A percentile compares a stretch with the other conserved stretches of the same genome.
These are phyloP conservation scores for Dryas alaskensis DNA, from an alignment of 306 rosid species.

Conservation along the genomic window DNA sequence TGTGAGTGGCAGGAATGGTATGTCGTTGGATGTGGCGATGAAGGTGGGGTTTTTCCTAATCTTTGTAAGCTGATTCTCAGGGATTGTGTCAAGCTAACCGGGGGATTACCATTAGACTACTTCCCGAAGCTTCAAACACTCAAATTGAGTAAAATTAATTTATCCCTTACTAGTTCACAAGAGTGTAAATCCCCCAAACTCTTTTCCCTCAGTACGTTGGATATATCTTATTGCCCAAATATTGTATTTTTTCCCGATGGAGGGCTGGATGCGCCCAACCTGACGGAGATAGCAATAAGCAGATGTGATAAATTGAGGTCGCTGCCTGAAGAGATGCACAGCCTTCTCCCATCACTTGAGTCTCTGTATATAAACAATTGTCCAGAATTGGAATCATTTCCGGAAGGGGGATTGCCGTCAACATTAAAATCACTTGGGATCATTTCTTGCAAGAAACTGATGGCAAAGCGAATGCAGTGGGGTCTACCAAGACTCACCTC, in stretches of 20 bases:
- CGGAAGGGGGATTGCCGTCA: constrained; percentile 22
- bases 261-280: too few relatives aligned
- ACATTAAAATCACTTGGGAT: background rate
- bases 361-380: background rate
- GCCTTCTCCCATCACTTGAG: constrained; percentile 18
- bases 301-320: background rate
- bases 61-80: background rate
- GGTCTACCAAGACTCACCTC: too few relatives aligned
- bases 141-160: background rate
- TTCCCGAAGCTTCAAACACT: background rate
- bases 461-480: background rate
- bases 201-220: background rate
- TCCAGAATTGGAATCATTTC: constrained; percentile 24
- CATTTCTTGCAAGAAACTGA: constrained; percentile 1
- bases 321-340: background rate
- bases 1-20: background rate
- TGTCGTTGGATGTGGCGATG: background rate
- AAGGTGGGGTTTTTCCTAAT: background rate
- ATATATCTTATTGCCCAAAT: too few relatives aligned
- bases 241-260: background rate
- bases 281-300: too few relatives aligned
- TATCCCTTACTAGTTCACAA: background rate
- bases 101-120: background rate
- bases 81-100: background rate
- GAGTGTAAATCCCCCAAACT: background rate